Base-by-base conservation (phyloP, 1,284 basidiomycete genomes). In the Apiotrichum porosum region DNA sequence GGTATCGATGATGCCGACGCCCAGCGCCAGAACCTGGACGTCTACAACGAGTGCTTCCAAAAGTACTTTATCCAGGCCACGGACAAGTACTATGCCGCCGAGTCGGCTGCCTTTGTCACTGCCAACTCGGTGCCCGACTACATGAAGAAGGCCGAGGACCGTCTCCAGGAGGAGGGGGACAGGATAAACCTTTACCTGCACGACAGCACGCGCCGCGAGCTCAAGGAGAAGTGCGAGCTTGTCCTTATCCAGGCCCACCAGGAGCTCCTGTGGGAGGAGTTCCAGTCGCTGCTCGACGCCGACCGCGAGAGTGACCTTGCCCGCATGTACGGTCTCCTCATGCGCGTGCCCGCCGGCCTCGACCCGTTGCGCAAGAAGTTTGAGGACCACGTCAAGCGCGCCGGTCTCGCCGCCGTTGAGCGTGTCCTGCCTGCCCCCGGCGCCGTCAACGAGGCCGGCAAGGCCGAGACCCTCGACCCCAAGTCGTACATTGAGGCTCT, bases 101-200 rank as follows among this genome's bases (percentile, higher is more conserved):
- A 98, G 74, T 94, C 90, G 2, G 83, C 89, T 55, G 80, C 85
- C 2, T 98, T 94, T 78, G 81, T 97, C 23, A 83, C 85, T 2
- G 83, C 86, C 64, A 94, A 93, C 73, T 86, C 83, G 38, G 88
- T 97, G 30, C 88, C 91, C 21, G 95, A 98, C 71, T 99, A 98
- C 74, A 81, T 99, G 73, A 92, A 87, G 79, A 94, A 92, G 75
- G 95, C 91, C 3, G 93, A 97, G 67, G 84, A 85, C 61, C 82
- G 95, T 24, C 76, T 98, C 49, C 81, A 84, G 51, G 94, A 99
- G 73, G 95, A 99, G 69, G 90, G 94, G 69, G 88, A 94, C 60
- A 83, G 95, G 32, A 90, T 98, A 32, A 92, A 95, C 69, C 80
- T 93, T 46, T 97, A 97, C 73, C 79, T 98, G 54, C 88, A 97